A percentile compares a stretch with the other conserved stretches of the same genome.
Evolutionary conservation across 2,329 filamentous ascomycete genomes (phyloP).

Genomic region (Aspergillus uvarum): DNA sequence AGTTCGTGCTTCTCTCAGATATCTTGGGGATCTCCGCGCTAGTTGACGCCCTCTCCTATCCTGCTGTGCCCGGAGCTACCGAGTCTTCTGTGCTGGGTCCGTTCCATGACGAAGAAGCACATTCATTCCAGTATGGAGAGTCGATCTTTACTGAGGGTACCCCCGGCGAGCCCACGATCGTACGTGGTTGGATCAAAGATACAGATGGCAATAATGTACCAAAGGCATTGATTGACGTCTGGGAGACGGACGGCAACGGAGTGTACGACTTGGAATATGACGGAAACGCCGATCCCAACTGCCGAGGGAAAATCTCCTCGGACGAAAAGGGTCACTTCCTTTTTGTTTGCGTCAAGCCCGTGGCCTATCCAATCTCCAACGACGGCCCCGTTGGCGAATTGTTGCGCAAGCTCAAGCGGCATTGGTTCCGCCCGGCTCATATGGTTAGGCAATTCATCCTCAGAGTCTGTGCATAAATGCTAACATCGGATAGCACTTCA

Average conservation of each 20-base stretch:
- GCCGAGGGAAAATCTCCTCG: slow-evolving; percentile 24
- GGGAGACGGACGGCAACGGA: slow-evolving; percentile 30
- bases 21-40: slow-evolving; percentile 28
- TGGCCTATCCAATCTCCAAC: slow-evolving; percentile 29
- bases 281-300: slow-evolving; percentile 22
- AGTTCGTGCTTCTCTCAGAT: slow-evolving; percentile 21
- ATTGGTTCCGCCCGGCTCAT: slow-evolving; percentile 27
- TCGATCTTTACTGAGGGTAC: slow-evolving; percentile 2
- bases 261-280: slow-evolving; percentile 31
- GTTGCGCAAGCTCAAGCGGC: slow-evolving; percentile 20
- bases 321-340: slow-evolving; percentile 24
- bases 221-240: slow-evolving; percentile 24
- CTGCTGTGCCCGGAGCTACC: slow-evolving; percentile 19
- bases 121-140: slow-evolving; percentile 4
- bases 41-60: slow-evolving; percentile 29
- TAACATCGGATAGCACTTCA: background rate
- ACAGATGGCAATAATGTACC: slow-evolving; percentile 21
- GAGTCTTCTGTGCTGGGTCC: slow-evolving; percentile 31
- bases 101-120: slow-evolving; percentile 22
- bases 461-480: background rate
- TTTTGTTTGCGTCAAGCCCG: slow-evolving; percentile 28
- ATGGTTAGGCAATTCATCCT: slow-evolving; percentile 9
- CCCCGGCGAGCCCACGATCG: slow-evolving; percentile 6
- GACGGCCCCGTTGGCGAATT: slow-evolving; percentile 26
- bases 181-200: slow-evolving; percentile 22